Evolutionary conservation across 2,329 filamentous ascomycete genomes (phyloP), one percentile per base, ranked within the genome.

Genomic region (Purpureocillium takamizusanense): DNA sequence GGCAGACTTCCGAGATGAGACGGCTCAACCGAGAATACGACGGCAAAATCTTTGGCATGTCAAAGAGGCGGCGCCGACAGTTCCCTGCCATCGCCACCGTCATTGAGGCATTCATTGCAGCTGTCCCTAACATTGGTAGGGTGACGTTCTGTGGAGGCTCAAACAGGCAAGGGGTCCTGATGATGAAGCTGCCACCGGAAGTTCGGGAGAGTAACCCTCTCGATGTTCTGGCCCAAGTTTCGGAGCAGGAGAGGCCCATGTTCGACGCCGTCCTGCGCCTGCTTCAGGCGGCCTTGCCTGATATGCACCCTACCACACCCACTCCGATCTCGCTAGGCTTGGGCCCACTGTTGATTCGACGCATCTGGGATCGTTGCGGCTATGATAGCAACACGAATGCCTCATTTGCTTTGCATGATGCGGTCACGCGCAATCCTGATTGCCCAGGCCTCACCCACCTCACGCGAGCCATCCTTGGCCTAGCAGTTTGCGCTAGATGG

Each of bases 121-220:
- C 79, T 1, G 70, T 94, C 2, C 84, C 84, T 4, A 70, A 70
- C 32, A 81, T 94, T 47, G 76, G 77, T 32, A 71, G 75, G 17
- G 84, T 89, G 3, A 82, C 81, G 1, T 95, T 95, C 60, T 94
- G 87, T 54, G 82, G 86, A 49, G 86, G 89, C 15, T 89, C 88
- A 7, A 89, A 95, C 44, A 72, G 88, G 31, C 88, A 95, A 60
- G 89, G 89, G 1, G 80, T 80, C 32, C 64, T 95, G 30, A 87
- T 86, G 62, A 78, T 84, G 60, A 79, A 72, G 43, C 70, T 95
- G 10, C 68, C 77, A 0, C 48, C 59, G 0, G 55, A 68, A 0
- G 59, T 83, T 13, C 76, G 83, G 39, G 73, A 78, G 36, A 70
- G 76, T 46, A 70, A 82, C 49, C 86, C 88, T 0, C 63, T 94